Conservation (phyloP, 2,329 filamentous ascomycete species). For the Fusarium sp. region DNA sequence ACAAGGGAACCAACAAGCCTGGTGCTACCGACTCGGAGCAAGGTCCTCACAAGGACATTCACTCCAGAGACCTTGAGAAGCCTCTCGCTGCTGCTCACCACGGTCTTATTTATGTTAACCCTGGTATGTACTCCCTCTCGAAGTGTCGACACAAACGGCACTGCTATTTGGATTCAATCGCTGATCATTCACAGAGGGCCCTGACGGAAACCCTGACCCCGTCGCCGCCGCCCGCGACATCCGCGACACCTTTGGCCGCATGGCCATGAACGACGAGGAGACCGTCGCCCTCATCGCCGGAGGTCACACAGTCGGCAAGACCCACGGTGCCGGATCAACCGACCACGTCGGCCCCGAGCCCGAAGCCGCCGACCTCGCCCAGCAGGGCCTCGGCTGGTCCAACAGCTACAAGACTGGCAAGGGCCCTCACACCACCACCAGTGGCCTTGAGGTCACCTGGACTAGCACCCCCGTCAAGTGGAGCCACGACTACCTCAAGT, state of each 20-base stretch:
- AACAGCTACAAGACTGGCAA: conserved; percentile 76
- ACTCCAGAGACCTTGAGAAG: conserved; percentile 75
- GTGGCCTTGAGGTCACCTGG: conserved; percentile 84
- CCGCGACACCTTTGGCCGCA: conserved; percentile 79
- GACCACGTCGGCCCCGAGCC: conserved; percentile 76
- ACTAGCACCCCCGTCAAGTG: conserved; percentile 75
- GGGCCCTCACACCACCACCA: conserved; percentile 79
- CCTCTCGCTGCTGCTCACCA: conserved; percentile 76
- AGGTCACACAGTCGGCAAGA: conserved; percentile 87
- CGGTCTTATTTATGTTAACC: conserved; percentile 49
- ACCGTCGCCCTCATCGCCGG: conserved; percentile 84
- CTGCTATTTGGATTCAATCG: not conserved
- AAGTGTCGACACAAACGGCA: no score
- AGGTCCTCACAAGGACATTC: conserved; percentile 56
- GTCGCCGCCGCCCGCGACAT: conserved; percentile 78
- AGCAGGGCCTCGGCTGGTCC: conserved; percentile 79
- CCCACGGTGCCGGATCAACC: conserved; percentile 67
- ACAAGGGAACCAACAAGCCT: conserved; percentile 54
- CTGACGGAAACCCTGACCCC: conserved; percentile 78
- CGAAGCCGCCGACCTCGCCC: conserved; percentile 71
- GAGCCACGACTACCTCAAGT: conserved; percentile 80
- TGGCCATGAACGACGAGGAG: conserved; percentile 88
- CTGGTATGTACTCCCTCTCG: not conserved
- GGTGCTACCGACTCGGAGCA: conserved; percentile 34
- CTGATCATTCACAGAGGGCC: conserved; percentile 77